Percentiles rank a stretch among this genome's conserved stretches.
Evolutionary conservation across 352 stramenopile species (phyloP).

Genomic region (Vaucheria bursata): DNA sequence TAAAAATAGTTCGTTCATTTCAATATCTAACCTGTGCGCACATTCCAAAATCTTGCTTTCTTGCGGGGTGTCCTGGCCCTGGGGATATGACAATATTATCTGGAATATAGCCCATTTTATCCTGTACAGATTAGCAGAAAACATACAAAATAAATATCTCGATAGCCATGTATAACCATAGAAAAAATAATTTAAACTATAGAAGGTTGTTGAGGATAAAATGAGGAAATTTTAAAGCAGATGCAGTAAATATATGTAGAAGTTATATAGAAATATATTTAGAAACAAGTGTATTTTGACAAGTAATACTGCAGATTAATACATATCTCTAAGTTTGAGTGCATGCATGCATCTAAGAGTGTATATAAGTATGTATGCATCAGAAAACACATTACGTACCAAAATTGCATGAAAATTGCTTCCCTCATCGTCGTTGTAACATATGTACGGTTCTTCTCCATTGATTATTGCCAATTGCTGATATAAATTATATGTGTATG

Average conservation of each 20-base stretch:
- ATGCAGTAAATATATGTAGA: neutral
- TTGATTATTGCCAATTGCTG: constrained; percentile 85
- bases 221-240: neutral
- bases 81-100: constrained; percentile 54
- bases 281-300: too few relatives aligned
- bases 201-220: neutral
- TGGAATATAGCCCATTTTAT: constrained; percentile 23
- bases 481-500: constrained; percentile 94
- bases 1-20: too few relatives aligned
- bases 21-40: constrained; percentile 29
- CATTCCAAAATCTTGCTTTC: constrained; percentile 43
- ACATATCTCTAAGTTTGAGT: constrained; percentile 32
- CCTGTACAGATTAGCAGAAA: too few relatives aligned
- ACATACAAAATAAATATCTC: too few relatives aligned
- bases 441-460: constrained; percentile 67
- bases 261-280: too few relatives aligned
- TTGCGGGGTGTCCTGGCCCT: constrained; percentile 36
- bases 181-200: neutral
- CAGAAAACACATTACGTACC: neutral
- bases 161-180: too few relatives aligned
- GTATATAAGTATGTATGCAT: neutral
- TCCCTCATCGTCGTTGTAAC: constrained; percentile 74
- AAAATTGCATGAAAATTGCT: constrained; percentile 19
- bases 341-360: neutral
- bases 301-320: constrained; percentile 59